These are phyloP conservation scores for Phytophthora citrophthora DNA, from an alignment of 352 stramenopile genomes.

Conservation along the genomic window DNA sequence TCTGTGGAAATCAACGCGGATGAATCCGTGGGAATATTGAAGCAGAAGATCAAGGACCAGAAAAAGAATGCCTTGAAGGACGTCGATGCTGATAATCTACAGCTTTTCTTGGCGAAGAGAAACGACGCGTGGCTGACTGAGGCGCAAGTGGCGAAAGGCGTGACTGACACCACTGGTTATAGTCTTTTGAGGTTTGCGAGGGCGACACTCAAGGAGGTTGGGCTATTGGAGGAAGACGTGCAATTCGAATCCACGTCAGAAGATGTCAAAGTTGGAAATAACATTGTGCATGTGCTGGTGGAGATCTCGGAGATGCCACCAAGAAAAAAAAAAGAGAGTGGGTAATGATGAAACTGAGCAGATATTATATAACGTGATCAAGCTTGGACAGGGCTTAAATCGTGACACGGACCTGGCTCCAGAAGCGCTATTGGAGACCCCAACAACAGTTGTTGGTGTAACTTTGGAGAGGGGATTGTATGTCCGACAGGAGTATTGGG, in stretches of 20 bases:
- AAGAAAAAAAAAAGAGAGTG: neutral
- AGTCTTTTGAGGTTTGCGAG: neutral
- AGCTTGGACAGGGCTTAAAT: neutral
- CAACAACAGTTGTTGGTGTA: neutral
- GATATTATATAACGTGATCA: neutral
- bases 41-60: neutral
- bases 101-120: neutral
- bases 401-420: neutral
- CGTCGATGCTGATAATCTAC: neutral
- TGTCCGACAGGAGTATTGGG: slow-evolving; percentile 31
- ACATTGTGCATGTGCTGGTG: neutral
- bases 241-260: neutral
- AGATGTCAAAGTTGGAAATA: neutral
- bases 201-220: too few species aligned
- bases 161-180: neutral
- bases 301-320: neutral
- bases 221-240: neutral
- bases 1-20: neutral
- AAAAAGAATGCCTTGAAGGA: neutral
- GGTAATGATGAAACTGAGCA: neutral
- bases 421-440: neutral
- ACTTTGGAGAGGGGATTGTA: slow-evolving; percentile 12
- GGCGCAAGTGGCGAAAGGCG: neutral
- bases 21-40: neutral
- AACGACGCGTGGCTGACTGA: neutral